Base-by-base conservation (phyloP, 768 basidiomycete genomes). In the Hydnomerulius pinastri region DNA sequence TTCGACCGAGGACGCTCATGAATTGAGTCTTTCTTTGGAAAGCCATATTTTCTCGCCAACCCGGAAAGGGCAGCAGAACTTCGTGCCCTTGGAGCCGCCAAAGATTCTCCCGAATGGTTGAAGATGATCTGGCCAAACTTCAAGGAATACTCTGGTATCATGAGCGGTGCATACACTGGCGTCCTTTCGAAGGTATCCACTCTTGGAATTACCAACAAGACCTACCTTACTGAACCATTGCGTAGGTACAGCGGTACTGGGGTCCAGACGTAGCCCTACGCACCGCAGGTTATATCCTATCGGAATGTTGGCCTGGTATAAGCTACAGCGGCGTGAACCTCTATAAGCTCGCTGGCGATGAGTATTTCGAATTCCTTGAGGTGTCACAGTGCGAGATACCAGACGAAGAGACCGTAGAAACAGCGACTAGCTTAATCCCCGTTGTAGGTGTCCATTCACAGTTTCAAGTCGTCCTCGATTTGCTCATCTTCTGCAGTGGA, bases 51-150 rank as follows among this genome's bases (percentile, higher is more conserved):
- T 12, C 12, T 9, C 39, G 35, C 20, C 10, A 15, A 27, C 12
- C 43, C 47, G 25, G 46, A 32, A 6, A 25, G 46, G 3, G 54
- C 50, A 7, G 44, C 47, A 5, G 46, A 47, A 12, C 46, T 55
- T 15, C 51, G 50, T 10, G 21, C 35, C 0, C 6, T 55, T 23
- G 50, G 46, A 7, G n/a, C 38, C n/a, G 33, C 37, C 17, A 47
- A 39, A 18, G 36, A 41, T 0, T 28, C 27, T 13, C 28, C 36
- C 6, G 54, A 43, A 21, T 49, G 55, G 55, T 29, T 42, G 13
- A 38, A 15, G 10, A 29, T n/a, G 9, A 27, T 49, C 8, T 53
- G 47, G 43, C 38, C 33, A 13, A 32, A 45, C 18, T 10, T 53
- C 15, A 48, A 48, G 11, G 23, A 28, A 1, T 39, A 46, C 17